phyloP scores from a whole-genome alignment of 768 basidiomycete genomes.

The Boletus sp. region DNA sequence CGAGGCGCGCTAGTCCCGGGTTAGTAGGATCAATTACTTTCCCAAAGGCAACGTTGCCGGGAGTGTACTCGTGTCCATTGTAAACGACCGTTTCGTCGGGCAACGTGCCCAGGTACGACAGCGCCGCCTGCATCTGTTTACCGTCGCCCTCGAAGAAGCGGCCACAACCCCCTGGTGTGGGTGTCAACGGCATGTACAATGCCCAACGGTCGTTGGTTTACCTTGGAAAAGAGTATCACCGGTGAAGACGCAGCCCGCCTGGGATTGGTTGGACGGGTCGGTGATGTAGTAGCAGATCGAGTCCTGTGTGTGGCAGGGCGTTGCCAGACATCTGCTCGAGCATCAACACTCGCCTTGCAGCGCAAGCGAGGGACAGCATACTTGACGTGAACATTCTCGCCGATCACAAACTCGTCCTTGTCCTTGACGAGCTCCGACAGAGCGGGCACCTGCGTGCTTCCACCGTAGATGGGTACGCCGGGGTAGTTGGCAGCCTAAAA shows the following conservation, averaged over 20 bases:
- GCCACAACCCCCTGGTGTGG: constrained; percentile 69
- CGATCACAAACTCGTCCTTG: constrained; percentile 75
- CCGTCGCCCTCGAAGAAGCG: constrained; percentile 91
- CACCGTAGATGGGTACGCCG: constrained; percentile 65
- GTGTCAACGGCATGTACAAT: not conserved
- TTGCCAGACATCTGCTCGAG: constrained; percentile 65
- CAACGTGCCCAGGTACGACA: constrained; percentile 63
- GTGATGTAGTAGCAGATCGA: constrained; percentile 90
- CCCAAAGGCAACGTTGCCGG: constrained; percentile 68
- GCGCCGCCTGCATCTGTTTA: constrained; percentile 74
- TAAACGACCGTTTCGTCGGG: constrained; percentile 80
- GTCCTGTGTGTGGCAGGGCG: constrained; percentile 94
- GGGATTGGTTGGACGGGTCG: constrained; percentile 38
- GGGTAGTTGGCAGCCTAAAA: constrained; percentile 42
- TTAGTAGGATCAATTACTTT: constrained; percentile 61
- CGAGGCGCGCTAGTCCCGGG: constrained; percentile 55
- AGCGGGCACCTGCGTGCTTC: constrained; percentile 64
- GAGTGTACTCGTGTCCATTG: constrained; percentile 92
- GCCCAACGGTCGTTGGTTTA: not conserved
- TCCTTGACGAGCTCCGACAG: constrained; percentile 76
- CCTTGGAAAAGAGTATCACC: constrained; percentile 87
- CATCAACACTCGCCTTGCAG: constrained; percentile 3
- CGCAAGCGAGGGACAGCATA: constrained; percentile 26
- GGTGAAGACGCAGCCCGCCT: constrained; percentile 82
- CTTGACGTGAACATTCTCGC: constrained; percentile 59